Evolutionary conservation across 768 basidiomycete genomes (phyloP).

Genomic region (Filobasidium floriforme): DNA sequence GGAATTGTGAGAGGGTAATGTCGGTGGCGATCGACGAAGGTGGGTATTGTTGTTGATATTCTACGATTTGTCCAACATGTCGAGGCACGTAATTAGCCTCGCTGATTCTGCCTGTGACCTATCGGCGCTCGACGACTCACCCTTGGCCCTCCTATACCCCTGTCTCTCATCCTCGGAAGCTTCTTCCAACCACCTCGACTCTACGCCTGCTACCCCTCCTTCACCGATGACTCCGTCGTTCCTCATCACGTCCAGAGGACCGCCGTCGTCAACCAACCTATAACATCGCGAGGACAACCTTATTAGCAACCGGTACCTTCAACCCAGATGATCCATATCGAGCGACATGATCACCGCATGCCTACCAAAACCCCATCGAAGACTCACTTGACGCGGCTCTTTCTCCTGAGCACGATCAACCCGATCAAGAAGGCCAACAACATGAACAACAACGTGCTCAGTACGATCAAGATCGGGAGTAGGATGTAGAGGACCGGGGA

Average conservation of each 20-base stretch:
- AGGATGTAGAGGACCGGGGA: constrained; percentile 50
- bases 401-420: constrained; percentile 61
- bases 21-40: constrained; percentile 96
- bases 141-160: constrained; percentile 77
- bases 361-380: neutral
- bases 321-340: no score
- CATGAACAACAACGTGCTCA: constrained; percentile 85
- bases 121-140: constrained; percentile 48
- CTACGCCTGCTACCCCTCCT: constrained; percentile 85
- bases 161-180: constrained; percentile 60
- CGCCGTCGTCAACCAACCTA: constrained; percentile 67
- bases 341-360: neutral
- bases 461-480: constrained; percentile 85
- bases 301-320: no score
- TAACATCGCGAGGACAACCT: constrained; percentile 23
- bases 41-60: constrained; percentile 62
- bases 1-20: constrained; percentile 95
- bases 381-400: constrained; percentile 38
- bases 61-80: constrained; percentile 27
- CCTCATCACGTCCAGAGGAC: constrained; percentile 84
- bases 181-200: constrained; percentile 85
- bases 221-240: constrained; percentile 79
- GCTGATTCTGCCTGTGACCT: neutral
- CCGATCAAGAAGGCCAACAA: constrained; percentile 85
- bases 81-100: no score